phyloP scores from a whole-genome alignment of 1,139 yeast genomes.

The Sugiyamaella xylanicola region DNA sequence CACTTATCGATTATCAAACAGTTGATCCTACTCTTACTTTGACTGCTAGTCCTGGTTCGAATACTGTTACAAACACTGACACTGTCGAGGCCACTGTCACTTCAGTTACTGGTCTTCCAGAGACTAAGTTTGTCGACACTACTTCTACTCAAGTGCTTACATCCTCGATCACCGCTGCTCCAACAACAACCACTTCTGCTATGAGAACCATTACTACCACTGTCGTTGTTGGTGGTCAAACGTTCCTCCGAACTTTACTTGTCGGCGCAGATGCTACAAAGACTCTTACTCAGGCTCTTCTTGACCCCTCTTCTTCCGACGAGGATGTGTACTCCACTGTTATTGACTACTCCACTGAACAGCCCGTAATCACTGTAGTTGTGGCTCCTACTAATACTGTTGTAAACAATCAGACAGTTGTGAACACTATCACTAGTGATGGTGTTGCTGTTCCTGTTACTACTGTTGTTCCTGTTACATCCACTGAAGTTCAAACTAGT shows the following conservation, averaged over 20 bases:
- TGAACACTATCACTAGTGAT: conserved; percentile 28
- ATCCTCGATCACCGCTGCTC: conserved; percentile 23
- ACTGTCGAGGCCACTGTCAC: conserved; percentile 10
- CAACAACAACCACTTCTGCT: conserved; percentile 28
- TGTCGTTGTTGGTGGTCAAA: conserved; percentile 32
- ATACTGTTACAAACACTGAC: conserved; percentile 17
- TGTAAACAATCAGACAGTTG: conserved; percentile 32
- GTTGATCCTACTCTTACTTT: conserved; percentile 14
- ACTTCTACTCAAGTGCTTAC: conserved; percentile 20
- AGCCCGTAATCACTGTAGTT: conserved; percentile 36
- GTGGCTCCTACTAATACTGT: conserved; percentile 33
- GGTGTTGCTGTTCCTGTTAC: conserved; percentile 25
- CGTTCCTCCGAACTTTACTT: conserved; percentile 27
- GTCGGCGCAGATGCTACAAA: conserved; percentile 33
- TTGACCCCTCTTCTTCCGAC: conserved; percentile 32
- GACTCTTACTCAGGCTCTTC: conserved; percentile 25
- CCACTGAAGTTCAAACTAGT: conserved; percentile 14
- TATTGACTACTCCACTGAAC: conserved; percentile 36
- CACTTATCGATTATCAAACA: conserved; percentile 5
- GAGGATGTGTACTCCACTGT: conserved; percentile 35
- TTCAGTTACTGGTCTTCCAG: conserved; percentile 4
- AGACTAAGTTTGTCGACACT: conserved; percentile 8
- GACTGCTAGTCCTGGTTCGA: conserved; percentile 14
- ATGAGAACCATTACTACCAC: conserved; percentile 32
- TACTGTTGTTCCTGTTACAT: conserved; percentile 22